Base-by-base conservation (phyloP, 1,284 basidiomycete genomes). In the Polyporus tsugae region DNA sequence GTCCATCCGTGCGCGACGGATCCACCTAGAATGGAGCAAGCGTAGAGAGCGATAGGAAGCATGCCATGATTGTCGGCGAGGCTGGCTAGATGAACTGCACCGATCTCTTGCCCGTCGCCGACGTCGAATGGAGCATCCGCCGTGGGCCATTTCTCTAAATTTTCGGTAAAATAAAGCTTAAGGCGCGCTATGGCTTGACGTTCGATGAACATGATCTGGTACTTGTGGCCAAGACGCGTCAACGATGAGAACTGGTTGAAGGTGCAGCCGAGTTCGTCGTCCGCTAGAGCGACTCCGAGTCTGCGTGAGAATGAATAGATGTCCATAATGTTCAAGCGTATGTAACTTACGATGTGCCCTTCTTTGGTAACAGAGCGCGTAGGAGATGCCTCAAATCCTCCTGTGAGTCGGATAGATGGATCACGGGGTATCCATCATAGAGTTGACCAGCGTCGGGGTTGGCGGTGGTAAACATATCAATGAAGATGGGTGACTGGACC, bases 381-480 rank as follows among this genome's bases (percentile, higher is more conserved):
- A 66, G 33, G n/a, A 69, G 41, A 41, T 65, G 58, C 7, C 57
- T 53, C 22, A 69, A 39, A 38, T 63, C 68, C 57, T 60, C 25
- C 1, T 39, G 29, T 2, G 52, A 60, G 38, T 72, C 71, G 17
- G 52, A 49, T n/a, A 72, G 33, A 11, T 39, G 60, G 9, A 72
- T 58, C 5, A 70, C 52, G 15, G 66, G 66, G 36, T 63, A 67
- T 0, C 64, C 71, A 0, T 72, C 68, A 4, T 55, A 44, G 15
- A 33, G 6, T 15, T 66, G 60, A 6, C 29, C 62, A 1, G 25
- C 33, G 2, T 33, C 6, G 17, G 70, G 63, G 15, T 49, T 39
- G 13, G 66, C 65, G 5, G 65, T 44, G 33, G 55, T 38, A 44
- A 72, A 62, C 58, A 72, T 55, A 33, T 66, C 68, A 19, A 55